Evolutionary conservation across 2,329 filamentous ascomycete genomes (phyloP), one percentile per base, ranked within the genome.

Genomic region (Hypoxylon sp.): DNA sequence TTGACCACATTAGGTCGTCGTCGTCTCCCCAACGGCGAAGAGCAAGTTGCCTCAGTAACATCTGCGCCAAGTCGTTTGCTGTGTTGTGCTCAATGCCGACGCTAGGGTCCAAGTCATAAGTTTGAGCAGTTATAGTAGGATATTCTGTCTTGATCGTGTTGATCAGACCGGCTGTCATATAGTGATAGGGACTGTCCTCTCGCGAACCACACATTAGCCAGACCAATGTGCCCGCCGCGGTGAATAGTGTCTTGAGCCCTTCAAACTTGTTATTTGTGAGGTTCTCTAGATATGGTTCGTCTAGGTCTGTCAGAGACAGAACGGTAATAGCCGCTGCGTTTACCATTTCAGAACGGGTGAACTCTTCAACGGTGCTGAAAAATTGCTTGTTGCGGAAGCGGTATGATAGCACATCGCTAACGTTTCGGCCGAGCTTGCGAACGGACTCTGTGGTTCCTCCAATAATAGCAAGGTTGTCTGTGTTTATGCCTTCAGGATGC

Each of bases 231-330:
- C 62, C 64, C 3, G 29, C 63, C 1, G 54, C 48, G n/a, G 51
- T 14, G 8, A 71, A 51, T 13, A 71, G 17, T 5, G 39, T 19
- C 26, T 62, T 69, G 5, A 76, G 52, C 0, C 46, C 65, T 4
- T 66, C 39, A 9, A 73, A 69, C 8, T 51, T 53, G 17, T 42
- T 48, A 0, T 35, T 9, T 11, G 70, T 71, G 1, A 76, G 44
- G 13, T 63, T 57, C 42, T 74, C 47, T 53, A 78, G 76, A 1
- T 74, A 58, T 4, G 77, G 74, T 6, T 63, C 29, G 59, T 78
- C 77, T 1, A 79, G 67, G 0, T 78, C 75, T 3, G 71, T 37
- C 22, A 78, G 58, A 29, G 60, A 65, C 9, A 76, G 22, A 3
- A 78, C 64, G 26, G 54, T 61, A n/a, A 33, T 26, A 3, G 39